Evolutionary conservation across 1,284 basidiomycete genomes (phyloP).

Genomic region (Fereydounia khargensis): DNA sequence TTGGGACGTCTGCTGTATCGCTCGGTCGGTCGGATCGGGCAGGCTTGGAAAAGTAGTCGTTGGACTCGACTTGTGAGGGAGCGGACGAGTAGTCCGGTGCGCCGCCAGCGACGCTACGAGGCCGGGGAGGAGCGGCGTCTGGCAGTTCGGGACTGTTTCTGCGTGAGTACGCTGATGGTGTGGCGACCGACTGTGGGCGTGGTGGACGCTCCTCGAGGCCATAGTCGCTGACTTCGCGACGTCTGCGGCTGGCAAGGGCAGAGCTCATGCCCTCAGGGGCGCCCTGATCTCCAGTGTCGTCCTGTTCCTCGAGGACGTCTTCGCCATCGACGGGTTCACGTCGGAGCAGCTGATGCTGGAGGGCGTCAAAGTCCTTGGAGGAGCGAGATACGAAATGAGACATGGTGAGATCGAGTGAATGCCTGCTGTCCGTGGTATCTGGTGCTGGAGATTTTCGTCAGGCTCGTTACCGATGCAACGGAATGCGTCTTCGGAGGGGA

Average conservation of each 20-base stretch:
- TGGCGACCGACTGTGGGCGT: conserved; percentile 9
- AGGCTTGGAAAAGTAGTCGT: conserved; percentile 18
- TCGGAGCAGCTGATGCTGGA: conserved; percentile 46
- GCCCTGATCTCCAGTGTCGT: conserved; percentile 3
- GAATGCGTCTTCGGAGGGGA: too few species aligned
- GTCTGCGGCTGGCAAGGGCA: conserved; percentile 15
- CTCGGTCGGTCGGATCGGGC: too few species aligned
- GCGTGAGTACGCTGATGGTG: conserved; percentile 28
- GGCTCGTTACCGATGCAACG: too few species aligned
- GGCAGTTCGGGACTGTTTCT: conserved; percentile 29
- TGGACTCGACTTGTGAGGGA: conserved; percentile 3
- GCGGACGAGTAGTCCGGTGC: neutral
- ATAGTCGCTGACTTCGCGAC: conserved; percentile 7
- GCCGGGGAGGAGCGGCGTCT: conserved; percentile 16
- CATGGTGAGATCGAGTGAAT: too few species aligned
- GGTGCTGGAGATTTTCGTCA: too few species aligned
- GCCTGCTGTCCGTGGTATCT: too few species aligned
- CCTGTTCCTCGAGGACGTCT: conserved; percentile 8
- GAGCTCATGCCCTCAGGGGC: conserved; percentile 6
- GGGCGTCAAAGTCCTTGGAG: conserved; percentile 44
- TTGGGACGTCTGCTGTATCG: too few species aligned
- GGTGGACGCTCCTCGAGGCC: conserved; percentile 1
- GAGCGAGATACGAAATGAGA: conserved; percentile 52
- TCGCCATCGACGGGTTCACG: conserved; percentile 19
- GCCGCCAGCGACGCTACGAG: conserved; percentile 11